These are phyloP conservation scores for Escallonia herrerae DNA, from an alignment of 129 eudicot genomes.

Conservation along the genomic window DNA sequence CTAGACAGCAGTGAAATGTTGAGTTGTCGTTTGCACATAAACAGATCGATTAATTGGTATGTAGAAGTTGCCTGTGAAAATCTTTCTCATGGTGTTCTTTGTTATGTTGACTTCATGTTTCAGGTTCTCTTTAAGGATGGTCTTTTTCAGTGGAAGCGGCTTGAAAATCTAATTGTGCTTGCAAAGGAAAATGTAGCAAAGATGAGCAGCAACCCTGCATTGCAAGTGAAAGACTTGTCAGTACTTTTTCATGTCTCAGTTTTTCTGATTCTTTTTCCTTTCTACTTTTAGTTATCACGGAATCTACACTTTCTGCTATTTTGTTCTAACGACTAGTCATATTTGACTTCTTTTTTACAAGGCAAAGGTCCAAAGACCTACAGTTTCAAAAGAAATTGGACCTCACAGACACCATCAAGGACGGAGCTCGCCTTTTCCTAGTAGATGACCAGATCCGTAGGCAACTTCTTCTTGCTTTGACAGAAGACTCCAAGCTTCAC, in stretches of 20 bases:
- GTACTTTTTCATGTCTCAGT: slow-evolving; percentile 8
- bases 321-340: too few relatives aligned
- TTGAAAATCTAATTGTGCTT: slow-evolving; percentile 83
- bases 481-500: slow-evolving; percentile 96
- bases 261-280: not conserved
- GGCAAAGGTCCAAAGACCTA: slow-evolving; percentile 34
- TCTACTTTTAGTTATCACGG: not conserved
- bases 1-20: not conserved
- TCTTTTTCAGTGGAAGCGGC: slow-evolving; percentile 91
- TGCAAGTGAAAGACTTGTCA: slow-evolving; percentile 52
- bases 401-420: slow-evolving; percentile 94
- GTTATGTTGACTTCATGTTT: slow-evolving; percentile 8
- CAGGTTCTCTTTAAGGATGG: slow-evolving; percentile 97
- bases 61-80: not conserved
- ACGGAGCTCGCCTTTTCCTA: slow-evolving; percentile 80
- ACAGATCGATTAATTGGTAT: not conserved
- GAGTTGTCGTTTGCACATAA: not conserved
- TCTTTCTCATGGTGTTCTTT: not conserved
- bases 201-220: slow-evolving; percentile 93
- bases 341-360: slow-evolving; percentile 1
- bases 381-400: slow-evolving; percentile 61
- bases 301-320: not conserved
- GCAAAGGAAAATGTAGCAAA: slow-evolving; percentile 90
- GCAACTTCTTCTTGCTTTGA: slow-evolving; percentile 90
- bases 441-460: slow-evolving; percentile 95